phyloP scores from a whole-genome alignment of 345 rosid species.

The Leavenworthia alabamica region DNA sequence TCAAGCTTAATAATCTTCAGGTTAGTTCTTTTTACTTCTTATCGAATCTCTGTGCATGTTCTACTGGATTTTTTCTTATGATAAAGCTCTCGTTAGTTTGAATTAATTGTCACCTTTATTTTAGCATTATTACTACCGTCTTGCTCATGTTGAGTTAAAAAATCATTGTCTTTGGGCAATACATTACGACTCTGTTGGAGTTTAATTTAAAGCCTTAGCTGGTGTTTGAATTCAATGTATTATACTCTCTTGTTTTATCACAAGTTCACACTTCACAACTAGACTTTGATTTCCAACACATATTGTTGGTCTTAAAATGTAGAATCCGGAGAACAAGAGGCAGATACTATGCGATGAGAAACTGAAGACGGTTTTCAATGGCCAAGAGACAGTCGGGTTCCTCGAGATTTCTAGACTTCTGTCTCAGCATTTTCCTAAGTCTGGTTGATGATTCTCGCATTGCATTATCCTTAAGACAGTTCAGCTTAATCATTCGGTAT shows the following conservation, averaged over 20 bases:
- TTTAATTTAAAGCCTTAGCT: neutral
- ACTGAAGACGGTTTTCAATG: constrained; percentile 62
- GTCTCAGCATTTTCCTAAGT: constrained; percentile 57
- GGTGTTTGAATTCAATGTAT: neutral
- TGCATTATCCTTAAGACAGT: neutral
- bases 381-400: constrained; percentile 58
- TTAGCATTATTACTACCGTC: neutral
- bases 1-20: constrained; percentile 46
- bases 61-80: neutral
- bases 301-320: constrained; percentile 10
- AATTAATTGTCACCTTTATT: neutral
- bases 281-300: neutral
- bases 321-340: constrained; percentile 62
- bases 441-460: constrained; percentile 27
- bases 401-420: constrained; percentile 63
- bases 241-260: neutral
- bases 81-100: neutral
- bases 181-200: neutral
- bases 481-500: neutral
- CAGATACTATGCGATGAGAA: constrained; percentile 70
- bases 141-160: neutral
- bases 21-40: neutral
- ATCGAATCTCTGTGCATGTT: neutral
- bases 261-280: too few relatives aligned
- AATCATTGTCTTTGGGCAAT: neutral